Evolutionary conservation across 2,329 filamentous ascomycete species (phyloP), one percentile per base, ranked within the genome.

Genomic region (Periconia macrospinosa): DNA sequence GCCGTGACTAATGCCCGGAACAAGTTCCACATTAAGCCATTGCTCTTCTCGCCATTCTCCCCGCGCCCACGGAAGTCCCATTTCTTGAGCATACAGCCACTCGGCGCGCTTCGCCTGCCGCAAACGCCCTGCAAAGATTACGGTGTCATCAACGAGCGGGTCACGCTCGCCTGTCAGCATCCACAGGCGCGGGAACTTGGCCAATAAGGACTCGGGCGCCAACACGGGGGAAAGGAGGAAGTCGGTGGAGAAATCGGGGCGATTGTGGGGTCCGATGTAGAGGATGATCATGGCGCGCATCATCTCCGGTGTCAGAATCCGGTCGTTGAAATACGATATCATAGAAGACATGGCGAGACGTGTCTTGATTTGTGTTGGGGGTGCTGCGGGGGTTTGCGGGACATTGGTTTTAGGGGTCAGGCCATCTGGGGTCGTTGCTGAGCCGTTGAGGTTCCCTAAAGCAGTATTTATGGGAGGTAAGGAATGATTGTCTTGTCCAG

Each of bases 211-310:
- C 61, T 97, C 93, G 0, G 94, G 94, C 0, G 94, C 92, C 0
- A 97, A 83, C 1, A 97, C 86, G 0, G 94, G 94, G 0, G 90
- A 96, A 2, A 99, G 84, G 0, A 96, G 83, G 70, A 92, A 97
- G 73, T 99, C 93, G 7, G 90, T 91, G 27, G 86, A 86, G 72
- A 99, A 97, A 70, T 97, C 92, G 0, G 94, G 94, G 1, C 92
- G 88, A 72, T 94, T 91, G 70, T 97, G 90, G 0, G 92, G 92
- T 0, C 94, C 94, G 51, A 99, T 90, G 72, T 99, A 99, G 3
- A 99, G 81, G 60, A 99, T 96, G 60, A 99, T 96, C 92, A 99
- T 97, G 58, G 92, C 91, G 30, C 94, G 89, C 89, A 97, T 97
- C 91, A 97, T 96, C 74, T 99, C 94, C 0, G 94, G 93, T 0